Percentiles rank a stretch among this genome's conserved stretches.
Conservation (phyloP, 352 stramenopile species). For the Pythium monospermum region DNA sequence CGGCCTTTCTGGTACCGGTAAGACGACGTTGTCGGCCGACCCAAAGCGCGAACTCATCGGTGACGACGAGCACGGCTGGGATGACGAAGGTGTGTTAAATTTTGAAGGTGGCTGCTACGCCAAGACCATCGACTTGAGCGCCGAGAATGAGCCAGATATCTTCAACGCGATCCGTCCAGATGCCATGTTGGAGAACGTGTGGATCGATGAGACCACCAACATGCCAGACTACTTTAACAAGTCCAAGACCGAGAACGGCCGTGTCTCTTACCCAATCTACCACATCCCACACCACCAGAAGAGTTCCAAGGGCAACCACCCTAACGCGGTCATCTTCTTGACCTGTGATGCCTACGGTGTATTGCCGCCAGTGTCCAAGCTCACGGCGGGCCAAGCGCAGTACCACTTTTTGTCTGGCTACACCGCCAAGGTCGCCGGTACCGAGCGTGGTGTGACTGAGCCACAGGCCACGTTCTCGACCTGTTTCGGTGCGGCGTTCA, state of each 20-base stretch:
- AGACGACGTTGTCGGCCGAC: slow-evolving; percentile 87
- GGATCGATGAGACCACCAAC: slow-evolving; percentile 37
- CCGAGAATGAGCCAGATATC: slow-evolving; percentile 95
- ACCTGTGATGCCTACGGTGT: slow-evolving; percentile 96
- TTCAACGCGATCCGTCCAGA: slow-evolving; percentile 60
- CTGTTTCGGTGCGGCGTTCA: slow-evolving; percentile 51
- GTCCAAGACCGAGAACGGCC: slow-evolving; percentile 51
- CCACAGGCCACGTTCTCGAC: slow-evolving; percentile 50
- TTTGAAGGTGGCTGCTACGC: slow-evolving; percentile 98
- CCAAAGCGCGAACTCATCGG: slow-evolving; percentile 90
- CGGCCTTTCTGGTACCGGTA: slow-evolving; percentile 84
- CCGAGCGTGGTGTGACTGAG: slow-evolving; percentile 47
- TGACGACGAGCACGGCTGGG: slow-evolving; percentile 83
- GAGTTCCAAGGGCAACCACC: slow-evolving; percentile 42
- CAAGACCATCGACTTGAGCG: slow-evolving; percentile 94
- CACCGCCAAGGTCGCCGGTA: slow-evolving; percentile 54
- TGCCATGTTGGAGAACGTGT: slow-evolving; percentile 56
- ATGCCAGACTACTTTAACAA: slow-evolving; percentile 55
- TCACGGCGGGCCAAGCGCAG: slow-evolving; percentile 92
- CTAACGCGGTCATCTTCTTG: slow-evolving; percentile 93
- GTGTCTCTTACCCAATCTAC: slow-evolving; percentile 54
- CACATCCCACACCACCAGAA: slow-evolving; percentile 51
- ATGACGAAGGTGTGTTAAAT: slow-evolving; percentile 92
- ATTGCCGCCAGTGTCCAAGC: slow-evolving; percentile 91
- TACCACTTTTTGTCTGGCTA: slow-evolving; percentile 88